phyloP scores from a whole-genome alignment of 2,329 filamentous ascomycete species.

The Sclerotinia glacialis region DNA sequence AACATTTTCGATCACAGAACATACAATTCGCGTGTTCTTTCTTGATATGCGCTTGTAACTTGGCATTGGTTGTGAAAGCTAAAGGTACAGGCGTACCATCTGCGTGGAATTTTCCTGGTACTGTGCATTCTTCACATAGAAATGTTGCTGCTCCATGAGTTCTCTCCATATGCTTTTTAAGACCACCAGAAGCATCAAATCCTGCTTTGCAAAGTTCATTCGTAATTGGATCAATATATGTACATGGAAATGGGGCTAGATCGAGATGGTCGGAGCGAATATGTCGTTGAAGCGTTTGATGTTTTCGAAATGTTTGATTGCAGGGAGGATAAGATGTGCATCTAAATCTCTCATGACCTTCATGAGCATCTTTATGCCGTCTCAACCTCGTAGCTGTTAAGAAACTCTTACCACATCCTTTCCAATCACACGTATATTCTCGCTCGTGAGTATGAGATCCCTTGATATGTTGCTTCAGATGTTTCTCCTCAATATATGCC shows the following conservation, averaged over 20 bases:
- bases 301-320: constrained; percentile 78
- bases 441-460: constrained; percentile 72
- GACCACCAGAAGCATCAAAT: constrained; percentile 69
- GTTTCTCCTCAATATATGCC: constrained; percentile 80
- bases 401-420: constrained; percentile 76
- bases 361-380: constrained; percentile 75
- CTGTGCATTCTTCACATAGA: constrained; percentile 72
- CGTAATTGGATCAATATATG: constrained; percentile 52
- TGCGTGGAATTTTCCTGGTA: constrained; percentile 37
- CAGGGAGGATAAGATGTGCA: constrained; percentile 71
- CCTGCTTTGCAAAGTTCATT: constrained; percentile 59
- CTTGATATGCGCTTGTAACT: constrained; percentile 71
- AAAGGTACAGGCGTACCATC: constrained; percentile 46
- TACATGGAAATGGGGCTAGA: constrained; percentile 69
- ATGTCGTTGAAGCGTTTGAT: constrained; percentile 80
- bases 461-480: constrained; percentile 81
- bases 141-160: constrained; percentile 65
- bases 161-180: constrained; percentile 68
- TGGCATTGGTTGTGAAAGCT: constrained; percentile 68
- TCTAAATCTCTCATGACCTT: constrained; percentile 70
- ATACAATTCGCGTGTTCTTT: constrained; percentile 72
- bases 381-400: constrained; percentile 74
- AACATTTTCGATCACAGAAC: constrained; percentile 69
- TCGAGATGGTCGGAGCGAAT: constrained; percentile 73
- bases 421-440: constrained; percentile 67